Evolutionary conservation across 768 basidiomycete genomes (phyloP).

Genomic region (Boletus barrowsii): DNA sequence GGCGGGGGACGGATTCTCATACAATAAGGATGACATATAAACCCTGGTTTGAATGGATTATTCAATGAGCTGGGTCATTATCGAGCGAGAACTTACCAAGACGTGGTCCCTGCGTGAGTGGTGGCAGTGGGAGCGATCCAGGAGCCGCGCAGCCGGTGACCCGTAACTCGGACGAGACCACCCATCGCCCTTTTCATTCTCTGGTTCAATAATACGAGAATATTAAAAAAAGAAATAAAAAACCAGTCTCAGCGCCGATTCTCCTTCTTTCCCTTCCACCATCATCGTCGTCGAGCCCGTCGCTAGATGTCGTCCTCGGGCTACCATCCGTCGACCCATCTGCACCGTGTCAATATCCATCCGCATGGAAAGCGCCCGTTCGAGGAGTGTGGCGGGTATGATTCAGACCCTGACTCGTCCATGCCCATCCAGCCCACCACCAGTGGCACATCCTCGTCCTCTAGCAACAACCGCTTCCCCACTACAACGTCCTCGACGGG

Average conservation of each 20-base stretch:
- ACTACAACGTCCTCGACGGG: not conserved
- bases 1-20: not conserved
- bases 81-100: slow-evolving; percentile 1
- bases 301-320: slow-evolving; percentile 22
- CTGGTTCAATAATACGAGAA: not conserved
- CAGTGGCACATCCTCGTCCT: slow-evolving; percentile 28
- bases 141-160: slow-evolving; percentile 8
- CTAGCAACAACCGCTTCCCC: slow-evolving; percentile 10
- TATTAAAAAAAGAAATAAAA: slow-evolving; percentile 9
- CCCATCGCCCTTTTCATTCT: not conserved
- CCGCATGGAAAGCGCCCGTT: slow-evolving; percentile 32
- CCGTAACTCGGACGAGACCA: not conserved
- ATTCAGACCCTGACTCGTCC: slow-evolving; percentile 29
- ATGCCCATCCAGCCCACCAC: slow-evolving; percentile 24
- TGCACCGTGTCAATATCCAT: slow-evolving; percentile 25
- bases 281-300: slow-evolving; percentile 17
- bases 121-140: slow-evolving; percentile 11
- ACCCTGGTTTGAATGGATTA: too few relatives aligned
- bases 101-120: not conserved
- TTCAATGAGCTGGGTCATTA: not conserved
- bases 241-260: not conserved
- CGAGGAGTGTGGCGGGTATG: slow-evolving; percentile 33
- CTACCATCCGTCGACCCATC: slow-evolving; percentile 22
- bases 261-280: slow-evolving; percentile 11
- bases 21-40: too few relatives aligned